phyloP scores from a whole-genome alignment of 2,329 filamentous ascomycete genomes.

The Uncinocarpus reesii region DNA sequence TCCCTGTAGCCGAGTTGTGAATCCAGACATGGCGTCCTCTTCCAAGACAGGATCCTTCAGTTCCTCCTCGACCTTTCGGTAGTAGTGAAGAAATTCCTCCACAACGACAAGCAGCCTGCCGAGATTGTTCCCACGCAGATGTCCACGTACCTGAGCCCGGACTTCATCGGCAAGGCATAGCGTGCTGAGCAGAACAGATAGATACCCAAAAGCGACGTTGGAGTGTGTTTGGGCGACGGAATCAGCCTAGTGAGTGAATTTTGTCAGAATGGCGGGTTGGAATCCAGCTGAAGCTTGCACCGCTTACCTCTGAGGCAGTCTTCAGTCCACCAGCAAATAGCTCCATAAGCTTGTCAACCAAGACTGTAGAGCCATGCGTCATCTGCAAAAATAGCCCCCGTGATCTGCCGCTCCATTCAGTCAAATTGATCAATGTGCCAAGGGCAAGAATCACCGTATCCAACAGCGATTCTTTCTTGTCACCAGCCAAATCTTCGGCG shows the following conservation, averaged over 20 bases:
- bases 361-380: slow-evolving; percentile 23
- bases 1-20: slow-evolving; percentile 45
- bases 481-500: slow-evolving; percentile 23
- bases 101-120: slow-evolving; percentile 46
- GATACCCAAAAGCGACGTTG: slow-evolving; percentile 76
- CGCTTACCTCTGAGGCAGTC: slow-evolving; percentile 55
- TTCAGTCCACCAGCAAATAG: slow-evolving; percentile 60
- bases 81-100: slow-evolving; percentile 51
- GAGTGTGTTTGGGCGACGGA: slow-evolving; percentile 59
- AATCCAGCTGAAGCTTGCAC: slow-evolving; percentile 3
- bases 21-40: slow-evolving; percentile 41
- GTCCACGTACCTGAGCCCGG: slow-evolving; percentile 33
- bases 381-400: slow-evolving; percentile 41
- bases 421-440: slow-evolving; percentile 77
- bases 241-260: slow-evolving; percentile 34
- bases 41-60: slow-evolving; percentile 34
- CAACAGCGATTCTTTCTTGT: slow-evolving; percentile 49
- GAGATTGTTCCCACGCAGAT: slow-evolving; percentile 41
- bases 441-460: slow-evolving; percentile 68
- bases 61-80: slow-evolving; percentile 49
- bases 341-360: slow-evolving; percentile 49
- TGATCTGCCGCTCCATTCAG: slow-evolving; percentile 62
- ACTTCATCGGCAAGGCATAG: slow-evolving; percentile 52
- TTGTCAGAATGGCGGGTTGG: background rate
- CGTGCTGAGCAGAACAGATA: slow-evolving; percentile 74